Evolutionary conservation across 257 asterid genomes (phyloP), one percentile per base, ranked within the genome.

Genomic region (Scutellaria galericulata): DNA sequence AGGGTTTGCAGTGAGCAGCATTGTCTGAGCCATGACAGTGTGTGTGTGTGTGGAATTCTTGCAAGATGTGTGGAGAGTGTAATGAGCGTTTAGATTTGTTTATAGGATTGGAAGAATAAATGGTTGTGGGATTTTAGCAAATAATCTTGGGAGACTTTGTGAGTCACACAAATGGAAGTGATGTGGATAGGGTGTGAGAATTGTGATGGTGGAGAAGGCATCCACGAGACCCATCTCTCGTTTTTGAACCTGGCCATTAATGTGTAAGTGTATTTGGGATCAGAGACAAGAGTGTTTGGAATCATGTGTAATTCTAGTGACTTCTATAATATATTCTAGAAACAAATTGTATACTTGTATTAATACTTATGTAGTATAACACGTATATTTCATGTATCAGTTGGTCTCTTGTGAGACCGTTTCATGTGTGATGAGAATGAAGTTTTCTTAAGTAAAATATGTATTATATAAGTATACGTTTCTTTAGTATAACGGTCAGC

Each of bases 1-100:
- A 20, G 50, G 67, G 4, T 72, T 85, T n/a, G 92, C 86, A 74
- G 85, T 74, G 8, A 91, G 83, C 92, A 87, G 82, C 96, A 89
- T 89, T 73, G 88, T 80, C 75, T 88, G 96, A 82, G 96, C 81
- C 74, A 71, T 70, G 1, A 10, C 10, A 5, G 1, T 13, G 15
- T 35, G 50, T 5, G 61, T 54, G 55, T 35, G 69, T 22, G 60
- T 45, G 18, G 44, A 12, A 18, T 47, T 40, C 14, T 12, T 14
- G 11, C 7, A 12, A 13, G 4, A 18, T 31, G 51, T 44, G 46
- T 27, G 42, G 1, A 41, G 66, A 47, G 35, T 0, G 37, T 31
- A 15, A 56, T 71, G 75, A 24, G 58, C 0, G 6, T 12, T 5
- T 24, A 2, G n/a, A 3, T 8, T 51, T 35, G 62, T 35, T 54